These are phyloP conservation scores for Solanum chiquidenum DNA, from an alignment of 257 asterid genomes.

Conservation along the genomic window DNA sequence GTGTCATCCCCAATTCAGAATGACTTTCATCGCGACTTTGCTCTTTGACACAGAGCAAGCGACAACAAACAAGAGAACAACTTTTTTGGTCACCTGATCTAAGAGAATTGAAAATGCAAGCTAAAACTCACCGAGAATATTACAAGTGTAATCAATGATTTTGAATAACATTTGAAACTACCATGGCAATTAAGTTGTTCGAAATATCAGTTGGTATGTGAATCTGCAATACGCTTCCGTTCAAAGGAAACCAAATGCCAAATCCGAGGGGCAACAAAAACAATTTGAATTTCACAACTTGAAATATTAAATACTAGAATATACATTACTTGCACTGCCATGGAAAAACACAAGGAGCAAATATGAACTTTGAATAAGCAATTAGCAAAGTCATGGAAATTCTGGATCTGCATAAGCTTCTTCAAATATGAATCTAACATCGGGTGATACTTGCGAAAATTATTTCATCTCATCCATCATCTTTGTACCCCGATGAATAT, in stretches of 20 bases:
- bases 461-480: slow-evolving; percentile 37
- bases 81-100: background rate
- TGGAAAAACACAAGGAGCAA: no score
- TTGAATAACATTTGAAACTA: no score
- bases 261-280: no score
- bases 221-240: no score
- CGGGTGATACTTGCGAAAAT: slow-evolving; percentile 33
- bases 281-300: no score
- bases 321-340: no score
- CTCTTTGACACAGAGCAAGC: background rate
- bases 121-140: background rate
- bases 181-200: no score
- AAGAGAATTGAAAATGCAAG: background rate
- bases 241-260: no score
- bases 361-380: no score
- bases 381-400: background rate
- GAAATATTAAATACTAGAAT: no score
- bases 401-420: background rate
- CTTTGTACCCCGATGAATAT: slow-evolving; percentile 29
- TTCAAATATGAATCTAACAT: slow-evolving; percentile 20
- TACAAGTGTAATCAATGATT: background rate
- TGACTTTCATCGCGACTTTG: background rate
- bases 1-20: background rate
- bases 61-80: background rate
- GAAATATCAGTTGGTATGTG: no score